These are phyloP conservation scores for Pythium pyrilobum DNA, from an alignment of 352 stramenopile species.

Conservation along the genomic window DNA sequence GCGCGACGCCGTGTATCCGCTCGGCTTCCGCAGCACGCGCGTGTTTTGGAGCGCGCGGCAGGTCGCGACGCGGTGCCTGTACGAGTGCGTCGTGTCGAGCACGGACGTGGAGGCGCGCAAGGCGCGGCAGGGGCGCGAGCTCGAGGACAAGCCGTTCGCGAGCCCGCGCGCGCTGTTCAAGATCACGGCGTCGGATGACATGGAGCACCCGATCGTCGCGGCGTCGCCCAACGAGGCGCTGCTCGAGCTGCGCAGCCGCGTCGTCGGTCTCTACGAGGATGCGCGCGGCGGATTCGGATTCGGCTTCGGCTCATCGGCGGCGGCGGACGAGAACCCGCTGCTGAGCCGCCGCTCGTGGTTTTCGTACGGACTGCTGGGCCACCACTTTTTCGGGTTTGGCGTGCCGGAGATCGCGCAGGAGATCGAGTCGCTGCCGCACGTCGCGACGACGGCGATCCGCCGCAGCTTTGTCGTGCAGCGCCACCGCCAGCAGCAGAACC, in stretches of 20 bases:
- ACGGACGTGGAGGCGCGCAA: slow-evolving; percentile 56
- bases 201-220: slow-evolving; percentile 54
- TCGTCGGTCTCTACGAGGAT: slow-evolving; percentile 74
- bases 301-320: no score
- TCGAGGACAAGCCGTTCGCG: slow-evolving; percentile 3
- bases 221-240: slow-evolving; percentile 62
- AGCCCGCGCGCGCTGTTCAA: slow-evolving; percentile 56
- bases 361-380: slow-evolving; percentile 66
- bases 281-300: no score
- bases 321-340: slow-evolving; percentile 64
- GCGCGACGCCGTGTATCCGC: slow-evolving; percentile 80
- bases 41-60: slow-evolving; percentile 89
- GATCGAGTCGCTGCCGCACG: slow-evolving; percentile 71
- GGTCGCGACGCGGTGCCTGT: slow-evolving; percentile 73
- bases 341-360: slow-evolving; percentile 73
- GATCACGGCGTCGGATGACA: slow-evolving; percentile 72
- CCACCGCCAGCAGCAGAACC: slow-evolving; percentile 29
- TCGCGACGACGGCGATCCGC: slow-evolving; percentile 60
- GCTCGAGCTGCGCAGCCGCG: slow-evolving; percentile 58
- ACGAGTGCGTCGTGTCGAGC: slow-evolving; percentile 88
- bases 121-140: slow-evolving; percentile 20
- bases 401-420: slow-evolving; percentile 55
- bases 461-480: slow-evolving; percentile 29
- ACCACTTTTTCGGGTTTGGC: slow-evolving; percentile 83
- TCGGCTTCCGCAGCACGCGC: slow-evolving; percentile 87